Percentiles rank a stretch among this genome's conserved stretches.
Conservation (phyloP, 164 flowering plant species). For the Vitis rupestris region DNA sequence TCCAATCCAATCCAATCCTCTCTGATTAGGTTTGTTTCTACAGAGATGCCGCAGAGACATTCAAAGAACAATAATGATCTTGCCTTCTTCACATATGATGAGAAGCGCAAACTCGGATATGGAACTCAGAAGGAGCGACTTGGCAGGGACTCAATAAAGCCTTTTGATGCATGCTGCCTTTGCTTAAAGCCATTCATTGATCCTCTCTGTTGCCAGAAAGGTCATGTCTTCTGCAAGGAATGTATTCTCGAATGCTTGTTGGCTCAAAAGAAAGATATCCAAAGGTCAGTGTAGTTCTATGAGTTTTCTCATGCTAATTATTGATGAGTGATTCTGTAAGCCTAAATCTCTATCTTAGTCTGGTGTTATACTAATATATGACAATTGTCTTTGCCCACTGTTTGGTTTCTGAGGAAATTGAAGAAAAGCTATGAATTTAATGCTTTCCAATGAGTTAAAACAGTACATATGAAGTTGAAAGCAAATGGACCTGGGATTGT, state of each 20-base stretch:
- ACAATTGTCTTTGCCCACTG: no score
- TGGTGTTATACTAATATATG: no score
- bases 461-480: no score
- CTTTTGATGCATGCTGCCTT: constrained; percentile 84
- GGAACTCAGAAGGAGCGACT: constrained; percentile 96
- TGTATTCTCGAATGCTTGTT: constrained; percentile 89
- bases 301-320: background rate
- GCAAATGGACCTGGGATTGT: no score
- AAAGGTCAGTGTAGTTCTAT: constrained; percentile 40
- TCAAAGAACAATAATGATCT: constrained; percentile 99
- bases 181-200: constrained; percentile 90
- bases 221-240: constrained; percentile 91
- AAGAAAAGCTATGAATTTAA: no score
- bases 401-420: no score
- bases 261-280: constrained; percentile 92
- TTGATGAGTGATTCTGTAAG: background rate
- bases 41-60: constrained; percentile 86
- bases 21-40: constrained; percentile 6
- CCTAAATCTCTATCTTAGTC: no score
- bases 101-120: constrained; percentile 88
- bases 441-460: no score
- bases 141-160: constrained; percentile 91
- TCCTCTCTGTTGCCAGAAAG: constrained; percentile 85
- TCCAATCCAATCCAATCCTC: background rate
- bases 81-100: constrained; percentile 97